These are phyloP conservation scores for Saussurea involucrata DNA, from an alignment of 129 eudicot genomes.

Conservation along the genomic window DNA sequence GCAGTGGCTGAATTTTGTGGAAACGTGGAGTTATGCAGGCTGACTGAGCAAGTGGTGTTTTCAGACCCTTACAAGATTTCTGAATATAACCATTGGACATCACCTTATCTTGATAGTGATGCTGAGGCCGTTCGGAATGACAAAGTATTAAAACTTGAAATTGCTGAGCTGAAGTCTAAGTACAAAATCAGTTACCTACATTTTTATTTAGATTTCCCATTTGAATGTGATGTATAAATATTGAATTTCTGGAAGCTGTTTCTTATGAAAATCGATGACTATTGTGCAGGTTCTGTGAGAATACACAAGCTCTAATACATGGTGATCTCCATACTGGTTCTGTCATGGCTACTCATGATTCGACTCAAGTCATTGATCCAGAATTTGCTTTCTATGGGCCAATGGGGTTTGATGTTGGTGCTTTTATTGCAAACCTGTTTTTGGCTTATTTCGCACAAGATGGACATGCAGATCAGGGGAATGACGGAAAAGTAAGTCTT, in stretches of 20 bases:
- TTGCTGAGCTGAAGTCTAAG: slow-evolving; percentile 91
- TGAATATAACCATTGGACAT: slow-evolving; percentile 76
- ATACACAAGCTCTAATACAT: slow-evolving; percentile 85
- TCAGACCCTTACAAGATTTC: slow-evolving; percentile 94
- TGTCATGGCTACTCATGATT: slow-evolving; percentile 78
- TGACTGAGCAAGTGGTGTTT: slow-evolving; percentile 88
- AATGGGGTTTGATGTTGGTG: slow-evolving; percentile 95
- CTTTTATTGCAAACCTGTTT: slow-evolving; percentile 80
- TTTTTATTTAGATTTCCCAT: background rate
- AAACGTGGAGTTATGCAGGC: slow-evolving; percentile 93
- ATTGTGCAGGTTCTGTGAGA: slow-evolving; percentile 79
- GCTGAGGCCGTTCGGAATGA: slow-evolving; percentile 88
- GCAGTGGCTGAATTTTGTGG: slow-evolving; percentile 93
- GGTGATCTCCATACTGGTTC: slow-evolving; percentile 98
- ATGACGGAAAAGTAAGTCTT: slow-evolving; percentile 59
- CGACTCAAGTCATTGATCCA: slow-evolving; percentile 97
- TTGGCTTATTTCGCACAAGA: slow-evolving; percentile 85
- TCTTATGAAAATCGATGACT: background rate
- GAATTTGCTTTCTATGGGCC: slow-evolving; percentile 95
- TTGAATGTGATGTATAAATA: background rate
- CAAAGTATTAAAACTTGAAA: slow-evolving; percentile 76
- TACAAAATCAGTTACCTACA: slow-evolving; percentile 16
- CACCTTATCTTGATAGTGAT: slow-evolving; percentile 88
- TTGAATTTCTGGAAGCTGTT: slow-evolving; percentile 1
- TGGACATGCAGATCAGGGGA: slow-evolving; percentile 62